Evolutionary conservation across 768 basidiomycete genomes (phyloP).

Genomic region (Hemileccinum rubropunctum): DNA sequence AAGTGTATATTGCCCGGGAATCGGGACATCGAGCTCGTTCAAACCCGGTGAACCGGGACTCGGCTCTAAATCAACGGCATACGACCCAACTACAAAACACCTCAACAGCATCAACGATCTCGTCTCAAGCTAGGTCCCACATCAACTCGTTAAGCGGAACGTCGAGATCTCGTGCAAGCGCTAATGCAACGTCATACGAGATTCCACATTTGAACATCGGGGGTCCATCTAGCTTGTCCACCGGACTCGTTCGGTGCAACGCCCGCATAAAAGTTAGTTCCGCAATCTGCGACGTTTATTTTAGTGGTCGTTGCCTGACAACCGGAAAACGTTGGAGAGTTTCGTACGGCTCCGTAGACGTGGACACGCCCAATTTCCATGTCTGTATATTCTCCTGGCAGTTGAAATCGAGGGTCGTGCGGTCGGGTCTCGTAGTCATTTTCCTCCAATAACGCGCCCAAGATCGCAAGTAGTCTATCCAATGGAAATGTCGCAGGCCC

Average conservation of each 20-base stretch:
- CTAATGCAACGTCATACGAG: constrained; percentile 53
- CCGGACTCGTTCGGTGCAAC: constrained; percentile 58
- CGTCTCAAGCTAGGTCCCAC: constrained; percentile 52
- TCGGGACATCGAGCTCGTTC: no score
- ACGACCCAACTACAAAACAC: no score
- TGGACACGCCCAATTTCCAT: constrained; percentile 66
- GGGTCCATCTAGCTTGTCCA: constrained; percentile 65
- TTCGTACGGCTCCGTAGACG: constrained; percentile 55
- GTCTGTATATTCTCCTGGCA: constrained; percentile 73
- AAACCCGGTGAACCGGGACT: no score
- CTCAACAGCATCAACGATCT: background rate
- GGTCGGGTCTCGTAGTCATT: constrained; percentile 50
- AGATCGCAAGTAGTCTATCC: constrained; percentile 76
- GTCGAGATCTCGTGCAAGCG: constrained; percentile 57
- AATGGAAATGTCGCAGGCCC: constrained; percentile 79
- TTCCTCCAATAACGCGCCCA: constrained; percentile 75
- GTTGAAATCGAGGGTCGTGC: constrained; percentile 44
- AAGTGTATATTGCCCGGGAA: no score
- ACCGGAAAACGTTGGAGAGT: background rate
- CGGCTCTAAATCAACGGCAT: no score
- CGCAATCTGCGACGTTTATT: constrained; percentile 45
- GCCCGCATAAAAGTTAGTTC: constrained; percentile 65
- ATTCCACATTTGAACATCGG: constrained; percentile 74
- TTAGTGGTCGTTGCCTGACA: background rate
- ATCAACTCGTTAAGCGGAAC: constrained; percentile 61